A percentile compares a stretch with the other conserved stretches of the same genome.
Evolutionary conservation across 192 early-diverging fungal genomes (phyloP).

Genomic region (Backusella tuberculispora): DNA sequence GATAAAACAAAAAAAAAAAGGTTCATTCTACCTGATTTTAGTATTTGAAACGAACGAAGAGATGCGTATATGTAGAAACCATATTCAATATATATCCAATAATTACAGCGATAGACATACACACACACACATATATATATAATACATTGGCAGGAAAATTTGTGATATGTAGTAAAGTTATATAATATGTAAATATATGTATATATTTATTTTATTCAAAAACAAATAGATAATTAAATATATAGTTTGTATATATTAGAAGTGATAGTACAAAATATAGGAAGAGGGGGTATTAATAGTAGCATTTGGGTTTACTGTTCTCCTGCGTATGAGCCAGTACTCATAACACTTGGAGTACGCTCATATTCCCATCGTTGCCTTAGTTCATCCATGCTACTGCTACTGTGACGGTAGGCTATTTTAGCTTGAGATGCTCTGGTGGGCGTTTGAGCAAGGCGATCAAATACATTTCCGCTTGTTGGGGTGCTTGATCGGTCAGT

Average conservation of each 20-base stretch:
- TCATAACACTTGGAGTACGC: slow-evolving; percentile 31
- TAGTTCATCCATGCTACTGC: slow-evolving; percentile 40
- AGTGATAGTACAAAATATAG: neutral
- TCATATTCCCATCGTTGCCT: slow-evolving; percentile 31
- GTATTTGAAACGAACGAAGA: too few relatives aligned
- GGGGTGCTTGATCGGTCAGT: slow-evolving; percentile 19
- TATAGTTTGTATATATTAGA: neutral
- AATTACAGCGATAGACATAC: too few relatives aligned
- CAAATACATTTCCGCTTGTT: slow-evolving; percentile 37
- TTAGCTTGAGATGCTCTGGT: slow-evolving; percentile 41
- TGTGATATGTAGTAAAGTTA: too few relatives aligned
- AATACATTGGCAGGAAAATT: too few relatives aligned
- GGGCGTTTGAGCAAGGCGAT: slow-evolving; percentile 37
- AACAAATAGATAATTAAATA: slow-evolving; percentile 4
- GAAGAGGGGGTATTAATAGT: slow-evolving; percentile 6
- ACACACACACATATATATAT: too few relatives aligned
- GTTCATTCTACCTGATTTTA: too few relatives aligned
- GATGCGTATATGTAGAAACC: too few relatives aligned
- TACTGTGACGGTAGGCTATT: slow-evolving; percentile 40
- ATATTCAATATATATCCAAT: too few relatives aligned
- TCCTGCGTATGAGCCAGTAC: slow-evolving; percentile 16
- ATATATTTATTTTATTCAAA: slow-evolving; percentile 7
- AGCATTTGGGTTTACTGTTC: slow-evolving; percentile 15
- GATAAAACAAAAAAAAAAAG: too few relatives aligned
- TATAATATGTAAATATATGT: neutral